These are phyloP conservation scores for Apiospora saccharicola DNA, from an alignment of 2,329 filamentous ascomycete species.

Conservation along the genomic window DNA sequence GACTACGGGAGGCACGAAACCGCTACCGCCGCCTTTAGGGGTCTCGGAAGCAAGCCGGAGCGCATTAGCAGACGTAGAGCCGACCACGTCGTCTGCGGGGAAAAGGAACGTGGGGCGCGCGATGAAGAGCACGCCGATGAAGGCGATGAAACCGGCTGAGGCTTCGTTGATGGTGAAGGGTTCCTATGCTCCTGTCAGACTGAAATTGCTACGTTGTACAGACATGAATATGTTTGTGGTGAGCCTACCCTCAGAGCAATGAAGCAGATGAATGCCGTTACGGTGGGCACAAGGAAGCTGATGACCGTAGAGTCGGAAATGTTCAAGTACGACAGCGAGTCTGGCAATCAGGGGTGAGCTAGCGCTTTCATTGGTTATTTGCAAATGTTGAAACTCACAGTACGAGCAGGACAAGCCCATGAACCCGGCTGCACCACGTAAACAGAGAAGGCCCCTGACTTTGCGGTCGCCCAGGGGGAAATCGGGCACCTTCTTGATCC, in stretches of 20 bases:
- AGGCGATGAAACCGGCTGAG: slow-evolving; percentile 71
- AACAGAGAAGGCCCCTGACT: slow-evolving; percentile 67
- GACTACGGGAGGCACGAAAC: slow-evolving; percentile 35
- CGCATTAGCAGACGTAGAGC: not conserved
- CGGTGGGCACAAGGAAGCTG: slow-evolving; percentile 77
- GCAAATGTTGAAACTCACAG: slow-evolving; percentile 38
- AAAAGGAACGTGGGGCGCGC: slow-evolving; percentile 72
- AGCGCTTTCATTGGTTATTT: not conserved
- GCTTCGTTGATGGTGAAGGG: slow-evolving; percentile 77
- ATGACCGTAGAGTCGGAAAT: slow-evolving; percentile 82
- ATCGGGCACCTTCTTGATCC: slow-evolving; percentile 56
- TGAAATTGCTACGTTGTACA: not conserved
- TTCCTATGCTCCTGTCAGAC: slow-evolving; percentile 55
- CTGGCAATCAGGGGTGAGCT: slow-evolving; percentile 39
- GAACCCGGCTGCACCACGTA: slow-evolving; percentile 68
- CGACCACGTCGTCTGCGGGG: slow-evolving; percentile 26
- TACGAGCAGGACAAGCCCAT: slow-evolving; percentile 71
- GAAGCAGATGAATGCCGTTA: slow-evolving; percentile 73
- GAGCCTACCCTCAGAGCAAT: slow-evolving; percentile 48
- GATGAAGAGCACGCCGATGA: slow-evolving; percentile 78
- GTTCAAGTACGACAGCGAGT: slow-evolving; percentile 69
- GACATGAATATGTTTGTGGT: not conserved
- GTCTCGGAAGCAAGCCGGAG: slow-evolving; percentile 28
- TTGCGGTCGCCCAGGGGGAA: slow-evolving; percentile 70
- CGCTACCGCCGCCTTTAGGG: slow-evolving; percentile 17